Evolutionary conservation across 1,284 basidiomycete species (phyloP).

Genomic region (Ustilago tritici): DNA sequence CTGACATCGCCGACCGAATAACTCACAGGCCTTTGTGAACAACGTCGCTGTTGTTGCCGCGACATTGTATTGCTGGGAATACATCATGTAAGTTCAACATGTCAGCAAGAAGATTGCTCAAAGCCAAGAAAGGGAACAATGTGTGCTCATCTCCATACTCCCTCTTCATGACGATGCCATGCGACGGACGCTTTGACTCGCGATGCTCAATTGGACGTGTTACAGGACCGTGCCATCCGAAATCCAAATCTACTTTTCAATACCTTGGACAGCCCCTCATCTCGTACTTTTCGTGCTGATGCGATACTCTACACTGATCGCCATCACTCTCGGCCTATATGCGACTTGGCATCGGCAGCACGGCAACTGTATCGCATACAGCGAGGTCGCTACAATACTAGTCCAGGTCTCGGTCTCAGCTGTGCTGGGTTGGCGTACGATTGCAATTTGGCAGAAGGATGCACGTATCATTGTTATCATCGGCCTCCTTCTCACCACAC

Average conservation of each 20-base stretch:
- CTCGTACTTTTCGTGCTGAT: constrained; percentile 52
- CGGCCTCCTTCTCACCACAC: constrained; percentile 26
- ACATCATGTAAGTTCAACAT: constrained; percentile 25
- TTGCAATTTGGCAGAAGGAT: constrained; percentile 60
- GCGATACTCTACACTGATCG: constrained; percentile 49
- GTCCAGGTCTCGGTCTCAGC: constrained; percentile 53
- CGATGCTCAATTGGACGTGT: background rate
- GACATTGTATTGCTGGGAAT: constrained; percentile 41
- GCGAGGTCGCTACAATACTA: constrained; percentile 40
- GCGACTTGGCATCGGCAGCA: constrained; percentile 30
- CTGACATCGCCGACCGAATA: background rate
- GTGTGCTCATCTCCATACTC: background rate
- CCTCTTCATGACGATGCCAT: background rate
- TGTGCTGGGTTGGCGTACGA: constrained; percentile 58
- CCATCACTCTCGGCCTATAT: constrained; percentile 45
- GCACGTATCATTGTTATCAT: constrained; percentile 49
- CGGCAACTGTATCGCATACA: constrained; percentile 38
- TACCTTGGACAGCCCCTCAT: constrained; percentile 37
- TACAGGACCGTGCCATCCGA: constrained; percentile 37
- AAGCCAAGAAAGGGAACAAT: background rate
- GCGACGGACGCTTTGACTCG: background rate
- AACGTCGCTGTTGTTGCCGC: constrained; percentile 31
- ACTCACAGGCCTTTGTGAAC: constrained; percentile 13
- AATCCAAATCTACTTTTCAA: constrained; percentile 24
- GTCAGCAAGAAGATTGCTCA: background rate